Percentiles rank a stretch among this genome's conserved stretches.
Evolutionary conservation across 1,284 basidiomycete species (phyloP).

Genomic region (Acaromyces ingoldii): DNA sequence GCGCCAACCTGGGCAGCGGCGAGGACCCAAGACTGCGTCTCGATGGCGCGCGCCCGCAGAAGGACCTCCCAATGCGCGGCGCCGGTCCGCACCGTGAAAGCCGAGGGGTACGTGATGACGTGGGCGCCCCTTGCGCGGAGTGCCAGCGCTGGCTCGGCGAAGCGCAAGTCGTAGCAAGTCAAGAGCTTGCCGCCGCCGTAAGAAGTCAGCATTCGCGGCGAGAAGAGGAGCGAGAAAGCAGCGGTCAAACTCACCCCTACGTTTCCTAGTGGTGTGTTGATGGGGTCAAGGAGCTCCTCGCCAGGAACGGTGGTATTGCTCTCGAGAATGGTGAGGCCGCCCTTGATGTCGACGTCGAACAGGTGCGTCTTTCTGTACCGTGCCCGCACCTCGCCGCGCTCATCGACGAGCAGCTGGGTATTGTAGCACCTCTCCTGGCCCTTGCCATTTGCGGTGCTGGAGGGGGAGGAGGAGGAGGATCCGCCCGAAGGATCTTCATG

Average conservation of each 20-base stretch:
- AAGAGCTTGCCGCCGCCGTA: constrained; percentile 37
- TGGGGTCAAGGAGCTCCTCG: not conserved
- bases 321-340: constrained; percentile 74
- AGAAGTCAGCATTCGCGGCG: not conserved
- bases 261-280: constrained; percentile 5
- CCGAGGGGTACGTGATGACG: constrained; percentile 56
- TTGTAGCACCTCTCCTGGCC: constrained; percentile 54
- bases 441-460: constrained; percentile 1
- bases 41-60: constrained; percentile 52
- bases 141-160: constrained; percentile 55
- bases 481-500: constrained; percentile 56
- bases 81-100: constrained; percentile 55
- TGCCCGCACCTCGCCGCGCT: constrained; percentile 50
- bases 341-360: constrained; percentile 54
- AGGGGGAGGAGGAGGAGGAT: no score
- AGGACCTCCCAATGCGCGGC: constrained; percentile 48
- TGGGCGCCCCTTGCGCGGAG: constrained; percentile 54
- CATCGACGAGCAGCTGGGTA: constrained; percentile 55
- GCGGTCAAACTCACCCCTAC: constrained; percentile 4
- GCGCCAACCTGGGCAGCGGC: constrained; percentile 52
- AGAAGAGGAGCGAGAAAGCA: not conserved
- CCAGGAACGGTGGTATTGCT: constrained; percentile 53
- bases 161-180: constrained; percentile 59
- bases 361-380: constrained; percentile 56
- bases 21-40: constrained; percentile 53